Percentiles rank a stretch among this genome's conserved stretches.
Conservation (phyloP, 345 rosid species). For the Pistacia vera region DNA sequence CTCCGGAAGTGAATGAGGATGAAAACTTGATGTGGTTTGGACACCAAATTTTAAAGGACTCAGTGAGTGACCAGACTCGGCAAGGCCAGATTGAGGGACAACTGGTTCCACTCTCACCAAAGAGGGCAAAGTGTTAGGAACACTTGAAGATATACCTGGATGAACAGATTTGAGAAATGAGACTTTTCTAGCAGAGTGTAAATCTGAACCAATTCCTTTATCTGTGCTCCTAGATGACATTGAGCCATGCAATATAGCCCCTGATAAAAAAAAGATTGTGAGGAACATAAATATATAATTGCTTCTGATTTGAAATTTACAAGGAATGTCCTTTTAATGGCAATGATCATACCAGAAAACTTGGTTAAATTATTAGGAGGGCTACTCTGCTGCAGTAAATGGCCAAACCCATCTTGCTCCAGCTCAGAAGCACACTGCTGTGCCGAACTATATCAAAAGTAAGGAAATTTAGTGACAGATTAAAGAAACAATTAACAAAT, state of each 20-base stretch:
- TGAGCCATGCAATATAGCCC: conserved; percentile 21
- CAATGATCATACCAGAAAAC: conserved; percentile 39
- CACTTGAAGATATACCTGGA: conserved; percentile 48
- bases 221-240: conserved; percentile 33
- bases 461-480: conserved; percentile 18
- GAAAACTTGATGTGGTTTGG: conserved; percentile 36
- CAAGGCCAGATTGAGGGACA: conserved; percentile 30
- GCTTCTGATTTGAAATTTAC: conserved; percentile 13
- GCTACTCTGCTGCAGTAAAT: conserved; percentile 33
- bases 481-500: conserved; percentile 2
- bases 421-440: conserved; percentile 31
- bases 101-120: conserved; percentile 39
- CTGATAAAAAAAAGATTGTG: conserved; percentile 28
- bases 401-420: conserved; percentile 37
- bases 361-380: conserved; percentile 37
- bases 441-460: conserved; percentile 33
- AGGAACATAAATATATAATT: conserved; percentile 14
- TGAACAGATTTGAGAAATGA: conserved; percentile 36
- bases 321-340: conserved; percentile 7
- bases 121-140: conserved; percentile 47
- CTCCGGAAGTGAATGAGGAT: conserved; percentile 56
- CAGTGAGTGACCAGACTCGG: conserved; percentile 31
- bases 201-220: conserved; percentile 31
- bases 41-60: conserved; percentile 34
- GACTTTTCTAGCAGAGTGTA: conserved; percentile 29